Evolutionary conservation across 2,329 filamentous ascomycete species (phyloP).

Genomic region (Nakataea oryzae): DNA sequence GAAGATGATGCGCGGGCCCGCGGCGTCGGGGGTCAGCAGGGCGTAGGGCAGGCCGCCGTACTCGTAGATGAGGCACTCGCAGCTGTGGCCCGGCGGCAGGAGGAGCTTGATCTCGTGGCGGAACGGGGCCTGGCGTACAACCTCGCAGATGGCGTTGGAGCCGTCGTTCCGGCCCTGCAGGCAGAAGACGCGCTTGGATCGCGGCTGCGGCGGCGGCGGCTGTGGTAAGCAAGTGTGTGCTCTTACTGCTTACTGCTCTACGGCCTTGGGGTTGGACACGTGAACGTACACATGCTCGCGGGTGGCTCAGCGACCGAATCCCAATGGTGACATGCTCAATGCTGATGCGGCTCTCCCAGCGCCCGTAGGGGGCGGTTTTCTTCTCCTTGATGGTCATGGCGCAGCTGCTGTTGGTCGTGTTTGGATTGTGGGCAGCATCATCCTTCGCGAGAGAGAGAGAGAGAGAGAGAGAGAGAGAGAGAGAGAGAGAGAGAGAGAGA

Average conservation of each 20-base stretch:
- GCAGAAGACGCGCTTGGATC: slow-evolving; percentile 24
- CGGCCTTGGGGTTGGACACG: not conserved
- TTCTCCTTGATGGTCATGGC: slow-evolving; percentile 5
- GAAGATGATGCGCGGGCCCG: slow-evolving; percentile 27
- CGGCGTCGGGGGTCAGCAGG: slow-evolving; percentile 15
- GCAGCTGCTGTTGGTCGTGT: too few species aligned
- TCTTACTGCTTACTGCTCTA: too few species aligned
- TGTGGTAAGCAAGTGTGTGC: too few species aligned
- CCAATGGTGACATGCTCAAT: slow-evolving; percentile 23
- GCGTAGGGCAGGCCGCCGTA: slow-evolving; percentile 38
- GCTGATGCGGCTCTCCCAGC: slow-evolving; percentile 28
- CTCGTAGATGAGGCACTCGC: slow-evolving; percentile 36
- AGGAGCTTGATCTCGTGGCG: slow-evolving; percentile 20
- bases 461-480: too few species aligned
- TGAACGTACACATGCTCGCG: slow-evolving; percentile 22
- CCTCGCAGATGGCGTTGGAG: slow-evolving; percentile 31
- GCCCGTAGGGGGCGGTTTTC: slow-evolving; percentile 21
- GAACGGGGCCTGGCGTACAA: slow-evolving; percentile 15
- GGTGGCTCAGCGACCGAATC: slow-evolving; percentile 20
- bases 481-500: too few species aligned
- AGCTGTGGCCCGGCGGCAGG: slow-evolving; percentile 31
- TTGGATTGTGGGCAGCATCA: too few species aligned
- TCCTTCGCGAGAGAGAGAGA: too few species aligned
- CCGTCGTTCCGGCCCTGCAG: slow-evolving; percentile 27
- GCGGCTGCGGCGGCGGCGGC: slow-evolving; percentile 9